phyloP scores from a whole-genome alignment of 2,329 filamentous ascomycete species.

The Curvularia verruculosa region DNA sequence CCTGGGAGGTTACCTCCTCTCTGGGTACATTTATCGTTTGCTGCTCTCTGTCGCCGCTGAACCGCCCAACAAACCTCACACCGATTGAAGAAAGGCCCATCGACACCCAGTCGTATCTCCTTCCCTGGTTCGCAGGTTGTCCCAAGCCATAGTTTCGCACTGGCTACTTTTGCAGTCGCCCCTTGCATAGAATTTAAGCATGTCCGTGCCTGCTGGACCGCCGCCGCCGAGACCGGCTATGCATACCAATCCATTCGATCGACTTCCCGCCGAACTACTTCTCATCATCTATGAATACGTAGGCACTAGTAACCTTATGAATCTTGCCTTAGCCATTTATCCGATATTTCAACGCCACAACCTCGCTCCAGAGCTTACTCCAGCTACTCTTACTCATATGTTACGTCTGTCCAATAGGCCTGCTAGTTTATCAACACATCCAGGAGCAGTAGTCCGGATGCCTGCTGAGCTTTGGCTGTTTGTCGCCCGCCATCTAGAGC shows the following conservation, averaged over 20 bases:
- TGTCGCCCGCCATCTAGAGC: slow-evolving; percentile 48
- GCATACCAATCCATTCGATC: slow-evolving; percentile 37
- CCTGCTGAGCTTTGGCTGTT: slow-evolving; percentile 52
- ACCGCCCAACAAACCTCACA: slow-evolving; percentile 24
- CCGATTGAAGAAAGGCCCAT: too few relatives aligned
- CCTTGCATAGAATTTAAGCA: slow-evolving; percentile 11
- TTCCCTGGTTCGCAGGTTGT: not conserved
- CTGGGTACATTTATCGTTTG: slow-evolving; percentile 50
- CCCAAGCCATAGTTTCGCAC: not conserved
- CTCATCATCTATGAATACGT: slow-evolving; percentile 53
- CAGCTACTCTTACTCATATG: slow-evolving; percentile 34
- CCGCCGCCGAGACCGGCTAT: slow-evolving; percentile 17
- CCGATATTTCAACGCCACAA: slow-evolving; percentile 50
- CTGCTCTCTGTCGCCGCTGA: slow-evolving; percentile 31
- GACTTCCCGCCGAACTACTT: slow-evolving; percentile 55
- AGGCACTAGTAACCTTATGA: slow-evolving; percentile 50
- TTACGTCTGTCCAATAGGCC: slow-evolving; percentile 10
- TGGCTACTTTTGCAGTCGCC: not conserved
- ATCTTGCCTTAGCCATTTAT: slow-evolving; percentile 56
- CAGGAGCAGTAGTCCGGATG: slow-evolving; percentile 24
- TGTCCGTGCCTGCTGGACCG: slow-evolving; percentile 33
- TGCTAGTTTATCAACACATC: not conserved
- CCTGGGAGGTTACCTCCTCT: slow-evolving; percentile 58
- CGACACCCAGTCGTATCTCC: not conserved
- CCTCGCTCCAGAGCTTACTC: slow-evolving; percentile 38